Conservation (phyloP, 2,329 filamentous ascomycete species). For the Hypoxylon sp. region DNA sequence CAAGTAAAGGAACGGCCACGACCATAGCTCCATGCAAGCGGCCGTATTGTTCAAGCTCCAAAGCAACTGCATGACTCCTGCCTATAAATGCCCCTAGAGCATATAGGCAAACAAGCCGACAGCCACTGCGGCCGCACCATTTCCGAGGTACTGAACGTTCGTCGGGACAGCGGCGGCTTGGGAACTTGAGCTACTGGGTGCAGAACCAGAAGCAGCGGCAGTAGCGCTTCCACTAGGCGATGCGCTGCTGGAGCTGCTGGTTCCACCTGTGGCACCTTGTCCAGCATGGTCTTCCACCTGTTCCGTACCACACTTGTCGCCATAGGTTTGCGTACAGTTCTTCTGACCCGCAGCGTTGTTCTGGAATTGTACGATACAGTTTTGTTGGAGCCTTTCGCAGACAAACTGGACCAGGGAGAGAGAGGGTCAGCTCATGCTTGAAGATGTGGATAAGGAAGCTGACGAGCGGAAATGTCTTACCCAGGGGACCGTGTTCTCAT, state of each 20-base stretch:
- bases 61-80: constrained; percentile 11
- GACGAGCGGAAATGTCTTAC: constrained; percentile 39
- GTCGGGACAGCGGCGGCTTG: constrained; percentile 46
- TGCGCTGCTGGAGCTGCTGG: constrained; percentile 48
- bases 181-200: constrained; percentile 44
- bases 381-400: constrained; percentile 62
- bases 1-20: constrained; percentile 40
- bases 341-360: constrained; percentile 59
- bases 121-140: constrained; percentile 63
- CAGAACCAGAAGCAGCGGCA: constrained; percentile 43
- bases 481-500: constrained; percentile 62
- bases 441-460: neutral
- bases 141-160: constrained; percentile 54
- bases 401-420: constrained; percentile 57
- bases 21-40: constrained; percentile 15
- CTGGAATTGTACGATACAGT: constrained; percentile 61
- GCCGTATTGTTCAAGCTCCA: constrained; percentile 10
- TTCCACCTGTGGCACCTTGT: constrained; percentile 47
- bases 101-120: constrained; percentile 66
- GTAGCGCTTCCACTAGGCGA: constrained; percentile 45
- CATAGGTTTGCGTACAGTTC: constrained; percentile 63
- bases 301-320: constrained; percentile 61
- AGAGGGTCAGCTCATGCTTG: constrained; percentile 35
- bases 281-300: constrained; percentile 54
- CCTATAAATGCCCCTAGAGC: constrained; percentile 54